Percentiles rank a stretch among this genome's conserved stretches.
These are phyloP conservation scores for Ophiostoma tasmaniense DNA, from an alignment of 2,329 filamentous ascomycete genomes.

Conservation along the genomic window DNA sequence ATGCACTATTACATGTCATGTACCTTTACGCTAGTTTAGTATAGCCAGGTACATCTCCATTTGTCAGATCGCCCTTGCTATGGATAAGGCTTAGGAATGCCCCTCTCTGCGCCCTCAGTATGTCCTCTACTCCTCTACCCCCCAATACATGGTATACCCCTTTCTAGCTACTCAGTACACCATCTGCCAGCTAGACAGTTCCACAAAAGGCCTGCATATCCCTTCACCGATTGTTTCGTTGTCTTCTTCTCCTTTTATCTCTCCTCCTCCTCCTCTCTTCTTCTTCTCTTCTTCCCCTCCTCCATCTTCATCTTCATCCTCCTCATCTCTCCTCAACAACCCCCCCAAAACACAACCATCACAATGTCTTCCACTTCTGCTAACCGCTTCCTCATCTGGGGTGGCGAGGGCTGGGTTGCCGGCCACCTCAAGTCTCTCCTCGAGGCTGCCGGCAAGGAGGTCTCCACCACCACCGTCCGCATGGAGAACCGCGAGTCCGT, in stretches of 20 bases:
- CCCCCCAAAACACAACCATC: not conserved
- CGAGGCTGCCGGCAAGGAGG: conserved; percentile 51
- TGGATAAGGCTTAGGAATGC: not conserved
- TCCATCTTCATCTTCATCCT: not conserved
- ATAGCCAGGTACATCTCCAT: not conserved
- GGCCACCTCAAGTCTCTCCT: conserved; percentile 52
- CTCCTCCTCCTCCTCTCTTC: not conserved
- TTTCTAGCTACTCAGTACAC: not conserved
- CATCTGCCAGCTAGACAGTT: conserved; percentile 2
- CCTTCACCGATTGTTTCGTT: conserved; percentile 16
- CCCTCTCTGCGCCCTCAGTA: not conserved
- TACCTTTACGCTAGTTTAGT: not conserved
- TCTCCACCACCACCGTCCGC: conserved; percentile 51
- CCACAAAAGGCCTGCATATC: conserved; percentile 16
- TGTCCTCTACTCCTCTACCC: not conserved
- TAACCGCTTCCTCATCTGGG: conserved; percentile 55
- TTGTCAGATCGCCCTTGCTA: conserved; percentile 3
- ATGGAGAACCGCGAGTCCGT: conserved; percentile 57
- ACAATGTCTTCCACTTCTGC: conserved; percentile 23
- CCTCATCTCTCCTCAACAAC: not conserved
- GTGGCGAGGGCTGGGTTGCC: conserved; percentile 54
- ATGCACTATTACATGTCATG: not conserved
- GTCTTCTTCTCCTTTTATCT: conserved; percentile 8
- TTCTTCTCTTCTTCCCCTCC: not conserved
- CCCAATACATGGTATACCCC: not conserved